Conservation (phyloP, 768 basidiomycete species). For the Myochromella boudieri region DNA sequence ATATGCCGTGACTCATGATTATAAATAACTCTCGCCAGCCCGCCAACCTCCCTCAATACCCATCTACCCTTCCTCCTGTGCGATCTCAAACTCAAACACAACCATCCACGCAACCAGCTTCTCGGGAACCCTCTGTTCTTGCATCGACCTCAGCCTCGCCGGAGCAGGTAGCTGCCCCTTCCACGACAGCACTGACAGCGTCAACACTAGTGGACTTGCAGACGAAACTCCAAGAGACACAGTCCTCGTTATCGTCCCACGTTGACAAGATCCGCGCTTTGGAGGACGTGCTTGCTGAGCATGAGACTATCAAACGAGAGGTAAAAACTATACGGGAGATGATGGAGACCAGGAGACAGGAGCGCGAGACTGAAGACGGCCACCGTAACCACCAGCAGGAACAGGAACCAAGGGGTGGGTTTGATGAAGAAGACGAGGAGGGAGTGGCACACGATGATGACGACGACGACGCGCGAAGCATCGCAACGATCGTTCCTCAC, state of each 20-base stretch:
- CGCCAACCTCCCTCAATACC: constrained; percentile 56
- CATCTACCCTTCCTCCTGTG: constrained; percentile 66
- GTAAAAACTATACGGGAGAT: constrained; percentile 69
- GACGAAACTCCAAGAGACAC: constrained; percentile 81
- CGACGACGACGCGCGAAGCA: constrained; percentile 71
- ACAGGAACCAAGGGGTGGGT: constrained; percentile 27
- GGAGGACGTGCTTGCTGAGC: constrained; percentile 80
- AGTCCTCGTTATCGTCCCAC: constrained; percentile 71
- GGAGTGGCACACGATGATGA: constrained; percentile 48
- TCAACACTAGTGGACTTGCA: constrained; percentile 63
- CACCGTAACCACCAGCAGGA: constrained; percentile 7
- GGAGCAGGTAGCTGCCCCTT: constrained; percentile 17
- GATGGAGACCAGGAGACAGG: constrained; percentile 64
- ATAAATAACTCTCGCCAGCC: too few species aligned
- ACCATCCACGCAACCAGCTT: constrained; percentile 20
- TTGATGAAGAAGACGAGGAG: constrained; percentile 32
- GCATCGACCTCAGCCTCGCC: constrained; percentile 16
- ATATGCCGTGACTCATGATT: constrained; percentile 2
- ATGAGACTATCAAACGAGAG: constrained; percentile 81
- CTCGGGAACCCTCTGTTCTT: constrained; percentile 24
- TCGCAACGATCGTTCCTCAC: constrained; percentile 69
- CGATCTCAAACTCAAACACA: constrained; percentile 31
- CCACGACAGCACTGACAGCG: constrained; percentile 24
- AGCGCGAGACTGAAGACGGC: constrained; percentile 26
- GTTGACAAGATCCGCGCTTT: constrained; percentile 81